A percentile compares a stretch with the other conserved stretches of the same genome.
Conservation (phyloP, 2,329 filamentous ascomycete genomes). For the Penicillium sp. region DNA sequence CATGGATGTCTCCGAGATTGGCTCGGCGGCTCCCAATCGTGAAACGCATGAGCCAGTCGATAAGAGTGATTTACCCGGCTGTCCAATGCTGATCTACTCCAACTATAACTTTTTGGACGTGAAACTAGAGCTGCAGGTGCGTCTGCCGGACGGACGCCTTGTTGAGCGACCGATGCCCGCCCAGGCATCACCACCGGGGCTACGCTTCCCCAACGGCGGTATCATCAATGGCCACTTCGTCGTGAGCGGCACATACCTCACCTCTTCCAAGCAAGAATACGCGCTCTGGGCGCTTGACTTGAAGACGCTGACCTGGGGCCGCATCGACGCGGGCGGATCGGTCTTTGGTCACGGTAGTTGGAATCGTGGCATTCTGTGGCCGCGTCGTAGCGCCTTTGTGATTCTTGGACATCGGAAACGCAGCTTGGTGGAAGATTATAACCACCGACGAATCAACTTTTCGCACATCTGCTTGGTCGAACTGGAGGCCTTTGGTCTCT, state of each 20-base stretch:
- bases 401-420: conserved; percentile 90
- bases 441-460: conserved; percentile 95
- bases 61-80: conserved; percentile 36
- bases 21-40: conserved; percentile 37
- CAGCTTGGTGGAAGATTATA: conserved; percentile 94
- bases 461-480: conserved; percentile 96
- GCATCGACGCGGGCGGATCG: conserved; percentile 88
- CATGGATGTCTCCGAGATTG: conserved; percentile 41
- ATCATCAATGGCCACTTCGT: conserved; percentile 96
- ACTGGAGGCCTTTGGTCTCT: conserved; percentile 92
- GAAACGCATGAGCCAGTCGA: conserved; percentile 30
- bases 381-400: conserved; percentile 87
- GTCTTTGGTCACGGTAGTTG: conserved; percentile 97
- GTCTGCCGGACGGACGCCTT: conserved; percentile 74
- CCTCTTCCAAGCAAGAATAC: conserved; percentile 96
- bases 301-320: conserved; percentile 81
- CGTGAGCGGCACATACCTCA: conserved; percentile 93
- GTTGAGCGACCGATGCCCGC: conserved; percentile 80
- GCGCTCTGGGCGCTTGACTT: conserved; percentile 92
- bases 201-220: conserved; percentile 92
- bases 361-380: conserved; percentile 94
- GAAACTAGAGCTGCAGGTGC: conserved; percentile 87
- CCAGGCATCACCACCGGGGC: conserved; percentile 77
- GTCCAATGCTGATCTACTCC: conserved; percentile 90
- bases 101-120: conserved; percentile 99